Conservation (phyloP, 2,329 filamentous ascomycete species). For the Drechslerella stenobrocha region DNA sequence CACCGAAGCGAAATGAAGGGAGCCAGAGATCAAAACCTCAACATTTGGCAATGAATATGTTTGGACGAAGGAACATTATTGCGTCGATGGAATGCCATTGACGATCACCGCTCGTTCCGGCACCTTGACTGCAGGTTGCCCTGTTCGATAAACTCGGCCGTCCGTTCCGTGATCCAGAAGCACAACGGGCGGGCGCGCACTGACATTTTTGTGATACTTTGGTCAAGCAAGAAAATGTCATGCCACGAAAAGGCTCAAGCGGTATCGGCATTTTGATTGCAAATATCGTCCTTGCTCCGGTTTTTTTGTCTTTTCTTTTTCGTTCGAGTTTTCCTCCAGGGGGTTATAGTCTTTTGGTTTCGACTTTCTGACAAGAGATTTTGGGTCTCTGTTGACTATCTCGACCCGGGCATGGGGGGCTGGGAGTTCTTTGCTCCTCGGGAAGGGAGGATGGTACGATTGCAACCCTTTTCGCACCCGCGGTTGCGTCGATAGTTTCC, state of each 20-base stretch:
- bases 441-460: constrained; percentile 18
- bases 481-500: constrained; percentile 45
- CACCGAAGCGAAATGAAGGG: constrained; percentile 45
- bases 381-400: constrained; percentile 18
- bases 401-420: constrained; percentile 19
- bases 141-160: constrained; percentile 28
- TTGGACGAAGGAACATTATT: not conserved
- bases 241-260: not conserved
- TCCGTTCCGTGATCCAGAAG: constrained; percentile 48
- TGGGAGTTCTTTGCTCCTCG: constrained; percentile 30
- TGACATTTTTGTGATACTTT: constrained; percentile 24
- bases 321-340: too few relatives aligned
- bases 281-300: too few relatives aligned
- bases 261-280: too few relatives aligned
- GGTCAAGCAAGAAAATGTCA: not conserved
- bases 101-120: constrained; percentile 44
- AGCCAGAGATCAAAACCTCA: constrained; percentile 15
- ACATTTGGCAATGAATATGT: not conserved
- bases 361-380: constrained; percentile 19
- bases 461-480: constrained; percentile 29
- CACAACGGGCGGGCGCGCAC: constrained; percentile 45
- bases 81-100: constrained; percentile 8
- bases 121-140: constrained; percentile 22
- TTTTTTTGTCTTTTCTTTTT: too few relatives aligned
- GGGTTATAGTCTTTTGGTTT: not conserved